Evolutionary conservation across 208 protist species (phyloP).

Genomic region (Acanthamoeba culbertsoni): DNA sequence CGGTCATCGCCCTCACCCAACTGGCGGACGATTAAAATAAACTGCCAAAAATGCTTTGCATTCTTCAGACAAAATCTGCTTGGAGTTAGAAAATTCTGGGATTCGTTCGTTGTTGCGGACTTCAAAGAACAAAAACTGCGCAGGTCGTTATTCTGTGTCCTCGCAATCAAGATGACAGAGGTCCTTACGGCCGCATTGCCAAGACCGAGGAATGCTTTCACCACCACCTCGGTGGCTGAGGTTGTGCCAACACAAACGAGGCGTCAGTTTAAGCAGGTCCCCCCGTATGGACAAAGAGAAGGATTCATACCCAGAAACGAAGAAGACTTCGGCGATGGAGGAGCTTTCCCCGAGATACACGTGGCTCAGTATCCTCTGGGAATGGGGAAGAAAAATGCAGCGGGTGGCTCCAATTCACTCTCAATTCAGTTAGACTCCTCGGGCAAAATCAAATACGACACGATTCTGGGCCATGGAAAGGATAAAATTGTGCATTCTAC

Average conservation of each 20-base stretch:
- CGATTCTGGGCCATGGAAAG: slow-evolving; percentile 64
- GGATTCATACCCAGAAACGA: slow-evolving; percentile 75
- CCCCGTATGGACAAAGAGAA: slow-evolving; percentile 78
- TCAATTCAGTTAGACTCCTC: slow-evolving; percentile 66
- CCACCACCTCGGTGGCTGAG: not conserved
- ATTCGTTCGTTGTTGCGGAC: no score
- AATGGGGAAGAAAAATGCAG: slow-evolving; percentile 81
- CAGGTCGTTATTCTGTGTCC: no score
- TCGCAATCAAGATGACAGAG: no score
- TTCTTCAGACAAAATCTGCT: no score
- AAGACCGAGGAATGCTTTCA: slow-evolving; percentile 1
- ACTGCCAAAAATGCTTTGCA: not conserved
- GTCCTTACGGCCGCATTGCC: not conserved
- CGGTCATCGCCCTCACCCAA: slow-evolving; percentile 8
- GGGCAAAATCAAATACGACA: slow-evolving; percentile 72
- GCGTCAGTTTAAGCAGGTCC: slow-evolving; percentile 43
- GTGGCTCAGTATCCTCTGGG: slow-evolving; percentile 83
- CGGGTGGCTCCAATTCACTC: not conserved
- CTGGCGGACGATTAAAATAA: not conserved
- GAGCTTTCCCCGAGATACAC: slow-evolving; percentile 90
- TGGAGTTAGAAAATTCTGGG: no score
- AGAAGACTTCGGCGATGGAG: slow-evolving; percentile 87
- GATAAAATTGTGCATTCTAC: slow-evolving; percentile 54
- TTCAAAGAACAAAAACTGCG: no score
- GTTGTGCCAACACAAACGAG: not conserved